These are phyloP conservation scores for Cercospora citrullina DNA, from an alignment of 2,329 filamentous ascomycete species.

Conservation along the genomic window DNA sequence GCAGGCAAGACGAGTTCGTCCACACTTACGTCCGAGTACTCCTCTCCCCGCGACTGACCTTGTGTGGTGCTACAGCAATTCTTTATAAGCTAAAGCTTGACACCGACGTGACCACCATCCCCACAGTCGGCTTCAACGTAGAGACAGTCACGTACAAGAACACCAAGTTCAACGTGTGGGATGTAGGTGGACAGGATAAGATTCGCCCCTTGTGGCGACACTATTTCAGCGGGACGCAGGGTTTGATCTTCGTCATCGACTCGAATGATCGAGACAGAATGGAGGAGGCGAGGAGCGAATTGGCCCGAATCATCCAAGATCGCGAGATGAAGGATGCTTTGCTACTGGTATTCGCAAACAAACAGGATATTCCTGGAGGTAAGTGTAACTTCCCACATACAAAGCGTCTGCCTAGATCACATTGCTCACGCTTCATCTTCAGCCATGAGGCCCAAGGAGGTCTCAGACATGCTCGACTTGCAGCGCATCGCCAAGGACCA, in stretches of 20 bases:
- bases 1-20: conserved; percentile 85
- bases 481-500: conserved; percentile 54
- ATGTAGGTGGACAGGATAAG: conserved; percentile 99
- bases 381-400: conserved; percentile 47
- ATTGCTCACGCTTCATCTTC: conserved; percentile 9
- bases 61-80: conserved; percentile 59
- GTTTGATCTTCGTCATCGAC: conserved; percentile 99
- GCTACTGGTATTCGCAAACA: conserved; percentile 98
- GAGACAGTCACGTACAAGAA: conserved; percentile 99
- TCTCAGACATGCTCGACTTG: conserved; percentile 51
- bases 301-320: conserved; percentile 98
- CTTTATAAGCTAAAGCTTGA: conserved; percentile 99
- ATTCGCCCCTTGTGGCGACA: conserved; percentile 99
- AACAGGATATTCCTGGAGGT: conserved; percentile 92
- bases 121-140: conserved; percentile 99
- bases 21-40: background rate
- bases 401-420: background rate
- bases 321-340: conserved; percentile 97
- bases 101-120: conserved; percentile 98
- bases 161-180: conserved; percentile 99
- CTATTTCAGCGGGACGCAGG: conserved; percentile 97
- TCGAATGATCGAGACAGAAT: conserved; percentile 98
- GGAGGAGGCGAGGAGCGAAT: conserved; percentile 91
- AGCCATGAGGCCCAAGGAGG: conserved; percentile 54
- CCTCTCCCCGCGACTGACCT: background rate